phyloP scores from a whole-genome alignment of 2,329 filamentous ascomycete species.

The Aspergillus thermomutatus region DNA sequence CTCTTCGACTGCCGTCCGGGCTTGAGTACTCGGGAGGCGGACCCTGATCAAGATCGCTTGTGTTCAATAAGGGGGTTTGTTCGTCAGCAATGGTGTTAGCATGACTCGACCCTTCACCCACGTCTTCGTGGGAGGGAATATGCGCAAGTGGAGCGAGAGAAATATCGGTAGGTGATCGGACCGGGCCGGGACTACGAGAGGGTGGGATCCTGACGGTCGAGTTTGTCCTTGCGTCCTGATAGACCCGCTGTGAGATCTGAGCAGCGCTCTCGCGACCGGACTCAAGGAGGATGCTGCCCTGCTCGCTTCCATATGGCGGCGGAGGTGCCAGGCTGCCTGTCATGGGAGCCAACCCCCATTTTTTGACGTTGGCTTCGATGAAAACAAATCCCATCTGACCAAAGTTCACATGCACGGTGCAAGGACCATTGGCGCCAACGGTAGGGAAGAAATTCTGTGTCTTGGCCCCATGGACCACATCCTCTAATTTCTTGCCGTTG shows the following conservation, averaged over 20 bases:
- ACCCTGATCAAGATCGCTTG: constrained; percentile 25
- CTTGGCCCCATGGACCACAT: constrained; percentile 89
- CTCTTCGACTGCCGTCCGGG: constrained; percentile 52
- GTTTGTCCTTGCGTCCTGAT: constrained; percentile 64
- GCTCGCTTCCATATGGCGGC: constrained; percentile 93
- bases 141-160: constrained; percentile 83
- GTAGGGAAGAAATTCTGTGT: constrained; percentile 97
- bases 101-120: constrained; percentile 67
- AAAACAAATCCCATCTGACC: constrained; percentile 98
- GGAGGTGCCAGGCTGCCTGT: constrained; percentile 92
- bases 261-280: constrained; percentile 63
- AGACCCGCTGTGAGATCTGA: constrained; percentile 37
- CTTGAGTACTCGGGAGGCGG: constrained; percentile 53
- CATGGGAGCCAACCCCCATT: constrained; percentile 96
- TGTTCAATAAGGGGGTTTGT: constrained; percentile 24
- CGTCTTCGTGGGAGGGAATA: constrained; percentile 63
- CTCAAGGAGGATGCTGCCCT: constrained; percentile 92
- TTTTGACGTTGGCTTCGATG: constrained; percentile 99
- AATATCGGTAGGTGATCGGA: constrained; percentile 91
- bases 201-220: constrained; percentile 70
- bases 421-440: constrained; percentile 91
- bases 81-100: constrained; percentile 25
- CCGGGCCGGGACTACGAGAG: constrained; percentile 82
- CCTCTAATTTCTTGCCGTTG: constrained; percentile 95
- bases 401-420: constrained; percentile 92